These are phyloP conservation scores for Mycosphaerelloides madeirae DNA, from an alignment of 2,329 filamentous ascomycete genomes.

Conservation along the genomic window DNA sequence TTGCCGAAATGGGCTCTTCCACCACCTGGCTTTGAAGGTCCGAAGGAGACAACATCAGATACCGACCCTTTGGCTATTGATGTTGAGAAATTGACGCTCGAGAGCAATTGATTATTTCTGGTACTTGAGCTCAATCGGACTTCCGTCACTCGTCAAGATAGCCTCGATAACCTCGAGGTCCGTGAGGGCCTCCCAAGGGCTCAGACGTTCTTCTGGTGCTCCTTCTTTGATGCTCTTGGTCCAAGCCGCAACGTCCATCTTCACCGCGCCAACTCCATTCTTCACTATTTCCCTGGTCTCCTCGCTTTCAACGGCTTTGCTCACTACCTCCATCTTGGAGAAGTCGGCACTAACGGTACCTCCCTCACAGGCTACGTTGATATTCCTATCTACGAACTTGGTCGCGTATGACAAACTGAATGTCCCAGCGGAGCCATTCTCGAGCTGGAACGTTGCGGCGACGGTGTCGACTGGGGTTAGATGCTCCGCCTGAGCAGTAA, in stretches of 20 bases:
- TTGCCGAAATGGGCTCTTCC: constrained; percentile 85
- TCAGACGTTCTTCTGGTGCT: constrained; percentile 48
- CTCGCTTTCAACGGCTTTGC: constrained; percentile 21
- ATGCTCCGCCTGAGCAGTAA: constrained; percentile 50
- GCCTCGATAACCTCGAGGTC: constrained; percentile 56
- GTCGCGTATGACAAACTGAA: constrained; percentile 57
- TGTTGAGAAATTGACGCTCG: constrained; percentile 36
- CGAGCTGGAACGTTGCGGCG: constrained; percentile 53
- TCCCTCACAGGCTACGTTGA: constrained; percentile 54
- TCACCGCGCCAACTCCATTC: constrained; percentile 49
- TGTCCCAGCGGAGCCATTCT: constrained; percentile 53
- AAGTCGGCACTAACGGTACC: constrained; percentile 48
- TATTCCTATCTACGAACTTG: constrained; percentile 51
- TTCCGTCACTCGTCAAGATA: constrained; percentile 32
- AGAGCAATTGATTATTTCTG: constrained; percentile 7
- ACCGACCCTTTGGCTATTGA: constrained; percentile 44
- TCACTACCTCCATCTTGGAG: constrained; percentile 29
- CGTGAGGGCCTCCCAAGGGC: constrained; percentile 54
- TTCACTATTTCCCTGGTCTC: constrained; percentile 41
- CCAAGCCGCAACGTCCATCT: constrained; percentile 59
- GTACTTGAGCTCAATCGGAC: background rate
- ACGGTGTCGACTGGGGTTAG: constrained; percentile 65
- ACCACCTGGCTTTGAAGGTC: constrained; percentile 66
- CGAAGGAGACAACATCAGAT: constrained; percentile 57
- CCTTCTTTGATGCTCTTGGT: constrained; percentile 50